Percentiles rank a stretch among this genome's conserved stretches.
phyloP scores from a whole-genome alignment of 2,329 filamentous ascomycete species.

The Juglanconis sp. region DNA sequence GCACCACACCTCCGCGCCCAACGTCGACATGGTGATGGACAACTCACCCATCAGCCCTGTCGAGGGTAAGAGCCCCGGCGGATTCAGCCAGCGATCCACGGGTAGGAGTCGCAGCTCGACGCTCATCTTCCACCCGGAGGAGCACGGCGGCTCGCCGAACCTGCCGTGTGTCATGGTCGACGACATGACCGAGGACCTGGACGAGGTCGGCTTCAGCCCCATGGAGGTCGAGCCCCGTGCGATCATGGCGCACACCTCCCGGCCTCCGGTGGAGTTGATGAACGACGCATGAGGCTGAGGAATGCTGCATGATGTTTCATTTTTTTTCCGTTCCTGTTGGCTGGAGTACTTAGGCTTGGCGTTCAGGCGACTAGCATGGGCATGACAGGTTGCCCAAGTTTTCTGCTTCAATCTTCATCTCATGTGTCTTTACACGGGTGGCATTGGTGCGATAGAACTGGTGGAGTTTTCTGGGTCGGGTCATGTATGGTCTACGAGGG shows the following conservation, averaged over 20 bases:
- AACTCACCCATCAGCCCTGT: constrained; percentile 29
- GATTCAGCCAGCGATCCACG: constrained; percentile 13
- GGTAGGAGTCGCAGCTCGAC: constrained; percentile 60
- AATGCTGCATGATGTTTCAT: background rate
- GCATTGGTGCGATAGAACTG: background rate
- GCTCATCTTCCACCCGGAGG: constrained; percentile 62
- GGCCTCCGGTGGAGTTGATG: constrained; percentile 68
- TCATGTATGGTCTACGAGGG: background rate
- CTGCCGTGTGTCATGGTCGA: constrained; percentile 66
- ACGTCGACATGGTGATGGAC: constrained; percentile 19
- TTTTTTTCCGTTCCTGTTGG: background rate
- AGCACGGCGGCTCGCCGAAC: constrained; percentile 50
- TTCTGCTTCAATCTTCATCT: background rate
- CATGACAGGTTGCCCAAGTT: background rate
- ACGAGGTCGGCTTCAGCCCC: constrained; percentile 36
- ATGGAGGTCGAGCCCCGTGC: constrained; percentile 39
- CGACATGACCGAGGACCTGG: constrained; percentile 60
- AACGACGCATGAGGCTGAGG: constrained; percentile 32
- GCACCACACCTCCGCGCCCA: constrained; percentile 38
- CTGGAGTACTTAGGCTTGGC: constrained; percentile 4
- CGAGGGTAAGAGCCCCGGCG: constrained; percentile 22
- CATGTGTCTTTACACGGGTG: no score
- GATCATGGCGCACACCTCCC: constrained; percentile 57
- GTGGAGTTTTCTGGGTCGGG: background rate
- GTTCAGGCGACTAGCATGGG: background rate